Conservation (phyloP, 768 basidiomycete genomes). For the Boletus sp. region DNA sequence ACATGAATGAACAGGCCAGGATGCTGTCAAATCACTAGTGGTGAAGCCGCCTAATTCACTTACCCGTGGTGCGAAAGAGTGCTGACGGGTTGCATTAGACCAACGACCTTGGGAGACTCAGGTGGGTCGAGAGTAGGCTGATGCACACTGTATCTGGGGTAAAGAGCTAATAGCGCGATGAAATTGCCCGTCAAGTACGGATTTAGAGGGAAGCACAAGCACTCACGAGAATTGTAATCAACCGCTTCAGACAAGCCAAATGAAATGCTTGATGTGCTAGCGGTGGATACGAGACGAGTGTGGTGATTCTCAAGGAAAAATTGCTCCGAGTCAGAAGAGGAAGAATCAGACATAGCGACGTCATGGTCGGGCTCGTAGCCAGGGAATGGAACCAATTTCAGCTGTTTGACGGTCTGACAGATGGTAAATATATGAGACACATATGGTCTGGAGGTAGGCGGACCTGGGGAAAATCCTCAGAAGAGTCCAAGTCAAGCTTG, state of each 20-base stretch:
- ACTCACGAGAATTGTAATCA: conserved; percentile 47
- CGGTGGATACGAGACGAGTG: conserved; percentile 60
- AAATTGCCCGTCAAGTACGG: background rate
- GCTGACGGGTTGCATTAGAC: conserved; percentile 65
- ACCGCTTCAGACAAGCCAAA: conserved; percentile 50
- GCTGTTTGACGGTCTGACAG: conserved; percentile 57
- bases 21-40: conserved; percentile 11
- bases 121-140: conserved; percentile 53
- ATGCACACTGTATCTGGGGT: conserved; percentile 63
- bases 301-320: conserved; percentile 53
- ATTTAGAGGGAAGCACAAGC: background rate
- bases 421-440: conserved; percentile 14
- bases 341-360: conserved; percentile 61
- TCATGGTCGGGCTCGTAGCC: conserved; percentile 60
- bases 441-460: conserved; percentile 16
- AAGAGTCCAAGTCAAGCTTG: conserved; percentile 61
- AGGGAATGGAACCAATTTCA: conserved; percentile 75
- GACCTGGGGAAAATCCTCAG: conserved; percentile 52
- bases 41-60: conserved; percentile 22
- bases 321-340: conserved; percentile 55
- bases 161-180: conserved; percentile 31
- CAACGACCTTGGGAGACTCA: conserved; percentile 47
- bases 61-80: conserved; percentile 72
- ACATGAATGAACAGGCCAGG: conserved; percentile 8
- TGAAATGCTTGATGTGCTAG: conserved; percentile 51